Conservation (phyloP, 2,329 filamentous ascomycete genomes). For the Ophiostoma himal-ulmi region DNA sequence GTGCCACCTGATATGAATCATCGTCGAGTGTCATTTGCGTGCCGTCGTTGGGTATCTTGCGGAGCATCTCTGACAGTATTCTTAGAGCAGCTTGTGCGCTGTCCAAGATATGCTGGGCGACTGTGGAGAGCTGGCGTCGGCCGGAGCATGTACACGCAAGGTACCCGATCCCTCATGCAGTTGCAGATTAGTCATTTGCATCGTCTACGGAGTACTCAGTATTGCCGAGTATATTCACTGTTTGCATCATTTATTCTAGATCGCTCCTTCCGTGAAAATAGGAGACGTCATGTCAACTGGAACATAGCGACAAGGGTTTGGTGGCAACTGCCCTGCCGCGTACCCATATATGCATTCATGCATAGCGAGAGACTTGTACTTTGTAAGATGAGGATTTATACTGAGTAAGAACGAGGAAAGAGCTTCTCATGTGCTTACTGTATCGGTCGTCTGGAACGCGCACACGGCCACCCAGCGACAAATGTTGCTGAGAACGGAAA, state of each 20-base stretch:
- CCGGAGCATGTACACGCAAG: neutral
- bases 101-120: neutral
- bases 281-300: no score
- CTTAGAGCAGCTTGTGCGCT: no score
- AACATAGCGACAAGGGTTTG: neutral
- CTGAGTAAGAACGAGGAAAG: no score
- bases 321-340: slow-evolving; percentile 5
- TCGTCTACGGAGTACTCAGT: no score
- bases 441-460: neutral
- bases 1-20: neutral
- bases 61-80: no score
- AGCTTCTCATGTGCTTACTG: no score
- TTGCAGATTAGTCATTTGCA: neutral
- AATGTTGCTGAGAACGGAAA: neutral
- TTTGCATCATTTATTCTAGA: neutral
- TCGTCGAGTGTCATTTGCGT: neutral
- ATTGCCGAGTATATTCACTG: no score
- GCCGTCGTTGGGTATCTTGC: neutral
- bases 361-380: neutral
- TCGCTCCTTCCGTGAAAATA: neutral
- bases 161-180: neutral
- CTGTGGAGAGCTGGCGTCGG: neutral
- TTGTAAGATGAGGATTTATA: no score
- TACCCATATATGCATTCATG: neutral
- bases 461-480: neutral